phyloP scores from a whole-genome alignment of 106 monocot species.

The Allium sativum region DNA sequence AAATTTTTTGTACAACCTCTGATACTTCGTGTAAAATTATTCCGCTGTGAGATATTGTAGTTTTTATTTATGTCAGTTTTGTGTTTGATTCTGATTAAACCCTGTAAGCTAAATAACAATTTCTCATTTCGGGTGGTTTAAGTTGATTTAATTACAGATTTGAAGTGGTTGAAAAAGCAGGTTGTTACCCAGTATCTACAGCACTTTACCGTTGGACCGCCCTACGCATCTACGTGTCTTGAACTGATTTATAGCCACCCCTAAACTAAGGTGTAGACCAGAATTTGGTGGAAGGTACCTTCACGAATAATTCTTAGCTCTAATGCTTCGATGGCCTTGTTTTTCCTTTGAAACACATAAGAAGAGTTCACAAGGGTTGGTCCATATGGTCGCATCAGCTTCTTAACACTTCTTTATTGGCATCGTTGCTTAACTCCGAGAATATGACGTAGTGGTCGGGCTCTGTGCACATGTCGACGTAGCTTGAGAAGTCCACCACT shows the following conservation, averaged over 20 bases:
- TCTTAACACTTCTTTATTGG: constrained; percentile 3
- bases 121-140: no score
- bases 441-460: constrained; percentile 53
- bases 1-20: no score
- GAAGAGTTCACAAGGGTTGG: constrained; percentile 28
- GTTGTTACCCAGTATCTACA: no score
- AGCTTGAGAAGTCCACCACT: constrained; percentile 67
- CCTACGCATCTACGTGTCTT: constrained; percentile 49
- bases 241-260: constrained; percentile 46
- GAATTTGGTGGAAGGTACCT: constrained; percentile 42
- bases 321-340: constrained; percentile 34
- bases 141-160: no score
- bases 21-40: no score
- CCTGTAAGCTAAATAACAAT: no score
- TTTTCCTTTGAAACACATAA: constrained; percentile 32
- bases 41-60: no score
- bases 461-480: constrained; percentile 6
- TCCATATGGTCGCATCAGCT: constrained; percentile 45
- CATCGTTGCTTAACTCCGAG: constrained; percentile 41
- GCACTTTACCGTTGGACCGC: no score
- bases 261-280: constrained; percentile 35
- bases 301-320: constrained; percentile 38
- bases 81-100: no score
- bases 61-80: no score
- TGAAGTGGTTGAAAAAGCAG: no score